Evolutionary conservation across 345 rosid genomes (phyloP).

Genomic region (Fremontodendron californicum): DNA sequence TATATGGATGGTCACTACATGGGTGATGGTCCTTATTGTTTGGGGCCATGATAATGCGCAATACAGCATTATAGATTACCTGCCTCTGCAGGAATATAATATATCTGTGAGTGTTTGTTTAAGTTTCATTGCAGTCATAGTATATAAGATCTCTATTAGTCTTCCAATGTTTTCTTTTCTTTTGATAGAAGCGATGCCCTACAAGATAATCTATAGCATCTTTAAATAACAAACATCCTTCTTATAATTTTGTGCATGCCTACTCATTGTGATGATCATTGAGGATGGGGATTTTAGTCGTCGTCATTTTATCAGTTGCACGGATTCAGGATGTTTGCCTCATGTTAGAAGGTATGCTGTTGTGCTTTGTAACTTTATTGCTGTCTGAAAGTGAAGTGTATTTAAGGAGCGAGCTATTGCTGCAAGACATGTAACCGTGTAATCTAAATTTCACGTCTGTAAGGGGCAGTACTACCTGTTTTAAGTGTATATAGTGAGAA

Average conservation of each 20-base stretch:
- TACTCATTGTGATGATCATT: slow-evolving; percentile 4
- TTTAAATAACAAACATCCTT: slow-evolving; percentile 10
- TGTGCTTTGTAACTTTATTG: background rate
- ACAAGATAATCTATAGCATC: background rate
- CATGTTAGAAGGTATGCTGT: background rate
- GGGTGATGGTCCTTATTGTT: slow-evolving; percentile 87
- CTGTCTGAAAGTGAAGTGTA: background rate
- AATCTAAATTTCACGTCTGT: background rate
- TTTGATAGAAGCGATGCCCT: slow-evolving; percentile 1
- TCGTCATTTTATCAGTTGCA: background rate
- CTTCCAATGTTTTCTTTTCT: background rate
- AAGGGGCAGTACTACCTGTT: background rate
- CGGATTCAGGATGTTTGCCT: slow-evolving; percentile 5
- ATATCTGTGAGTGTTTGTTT: background rate
- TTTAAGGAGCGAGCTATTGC: background rate
- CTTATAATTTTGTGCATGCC: slow-evolving; percentile 16
- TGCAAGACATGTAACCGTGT: background rate
- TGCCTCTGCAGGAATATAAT: background rate
- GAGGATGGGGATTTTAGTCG: background rate
- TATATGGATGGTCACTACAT: slow-evolving; percentile 90
- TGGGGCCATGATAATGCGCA: slow-evolving; percentile 56
- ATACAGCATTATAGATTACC: background rate
- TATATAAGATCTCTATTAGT: background rate
- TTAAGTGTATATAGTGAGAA: background rate
- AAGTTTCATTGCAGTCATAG: slow-evolving; percentile 5